Conservation (phyloP, 805 yeast genomes). For the Cyberlindnera mycetangii region DNA sequence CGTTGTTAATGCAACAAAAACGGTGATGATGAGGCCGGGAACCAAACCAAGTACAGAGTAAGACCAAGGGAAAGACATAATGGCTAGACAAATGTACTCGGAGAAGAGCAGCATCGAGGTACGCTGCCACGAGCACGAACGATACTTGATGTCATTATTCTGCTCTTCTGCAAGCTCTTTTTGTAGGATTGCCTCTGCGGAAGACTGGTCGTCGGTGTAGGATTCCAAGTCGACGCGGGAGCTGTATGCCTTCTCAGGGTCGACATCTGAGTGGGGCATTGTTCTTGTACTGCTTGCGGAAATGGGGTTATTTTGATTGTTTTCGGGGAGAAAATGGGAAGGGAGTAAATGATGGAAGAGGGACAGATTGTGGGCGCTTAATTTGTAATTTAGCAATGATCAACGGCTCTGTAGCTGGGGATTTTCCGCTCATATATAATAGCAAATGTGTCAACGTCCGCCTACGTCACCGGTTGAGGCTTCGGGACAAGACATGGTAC, state of each 20-base stretch:
- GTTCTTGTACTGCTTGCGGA: no score
- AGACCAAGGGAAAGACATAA: slow-evolving; percentile 66
- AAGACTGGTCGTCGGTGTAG: slow-evolving; percentile 10
- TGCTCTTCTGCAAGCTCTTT: slow-evolving; percentile 18
- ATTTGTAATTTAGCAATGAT: not conserved
- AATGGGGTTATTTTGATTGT: no score
- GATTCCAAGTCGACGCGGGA: slow-evolving; percentile 4
- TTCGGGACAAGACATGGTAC: not conserved
- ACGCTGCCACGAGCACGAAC: slow-evolving; percentile 54
- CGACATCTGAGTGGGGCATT: not conserved
- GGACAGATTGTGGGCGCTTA: not conserved
- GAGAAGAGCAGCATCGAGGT: slow-evolving; percentile 59
- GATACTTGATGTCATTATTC: slow-evolving; percentile 39
- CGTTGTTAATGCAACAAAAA: slow-evolving; percentile 47
- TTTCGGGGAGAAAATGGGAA: not conserved
- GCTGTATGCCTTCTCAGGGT: not conserved
- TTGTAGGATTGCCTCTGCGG: slow-evolving; percentile 18
- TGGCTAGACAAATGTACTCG: slow-evolving; percentile 60
- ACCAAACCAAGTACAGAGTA: slow-evolving; percentile 57
- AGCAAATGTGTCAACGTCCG: not conserved
- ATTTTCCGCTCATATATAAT: not conserved
- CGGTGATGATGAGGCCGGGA: slow-evolving; percentile 55
- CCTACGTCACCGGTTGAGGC: not conserved
- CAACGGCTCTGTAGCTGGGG: not conserved
- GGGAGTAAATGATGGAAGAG: not conserved